Conservation (phyloP, 2,329 filamentous ascomycete genomes). For the Aaosphaeria pasadenensis region DNA sequence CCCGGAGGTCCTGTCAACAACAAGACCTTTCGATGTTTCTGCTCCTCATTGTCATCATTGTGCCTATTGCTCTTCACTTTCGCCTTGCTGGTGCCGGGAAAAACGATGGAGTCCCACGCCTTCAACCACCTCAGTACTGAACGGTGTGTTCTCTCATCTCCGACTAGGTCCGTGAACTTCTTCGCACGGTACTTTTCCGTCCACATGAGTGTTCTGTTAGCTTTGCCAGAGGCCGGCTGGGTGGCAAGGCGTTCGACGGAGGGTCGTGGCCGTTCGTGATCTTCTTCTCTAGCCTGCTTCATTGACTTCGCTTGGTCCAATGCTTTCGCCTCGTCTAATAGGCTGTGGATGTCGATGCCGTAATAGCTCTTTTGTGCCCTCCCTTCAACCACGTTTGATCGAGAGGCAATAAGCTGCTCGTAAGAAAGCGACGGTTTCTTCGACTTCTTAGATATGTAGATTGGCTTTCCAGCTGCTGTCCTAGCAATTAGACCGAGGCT, state of each 20-base stretch:
- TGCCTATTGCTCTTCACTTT: constrained; percentile 50
- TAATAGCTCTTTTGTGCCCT: constrained; percentile 77
- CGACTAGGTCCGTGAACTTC: constrained; percentile 89
- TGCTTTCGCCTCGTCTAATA: constrained; percentile 69
- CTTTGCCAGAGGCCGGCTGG: constrained; percentile 21
- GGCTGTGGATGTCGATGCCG: constrained; percentile 83
- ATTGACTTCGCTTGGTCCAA: constrained; percentile 49
- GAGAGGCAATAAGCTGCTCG: constrained; percentile 64
- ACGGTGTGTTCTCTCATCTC: constrained; percentile 90
- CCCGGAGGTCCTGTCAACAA: constrained; percentile 89
- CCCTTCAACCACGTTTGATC: constrained; percentile 62
- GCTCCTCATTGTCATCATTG: constrained; percentile 62
- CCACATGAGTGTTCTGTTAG: constrained; percentile 66
- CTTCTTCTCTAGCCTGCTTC: constrained; percentile 17
- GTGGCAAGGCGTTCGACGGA: constrained; percentile 37
- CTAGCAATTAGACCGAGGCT: constrained; percentile 20
- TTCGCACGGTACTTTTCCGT: constrained; percentile 95
- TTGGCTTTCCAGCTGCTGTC: constrained; percentile 57
- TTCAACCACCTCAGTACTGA: constrained; percentile 91
- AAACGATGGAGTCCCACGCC: constrained; percentile 88
- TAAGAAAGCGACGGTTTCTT: constrained; percentile 52
- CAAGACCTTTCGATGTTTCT: constrained; percentile 79
- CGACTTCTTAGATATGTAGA: constrained; percentile 57
- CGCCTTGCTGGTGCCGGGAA: constrained; percentile 68
- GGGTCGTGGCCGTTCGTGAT: constrained; percentile 25